A percentile compares a stretch with the other conserved stretches of the same genome.
Evolutionary conservation across 345 rosid species (phyloP).

Genomic region (Arabidopsis suecica): DNA sequence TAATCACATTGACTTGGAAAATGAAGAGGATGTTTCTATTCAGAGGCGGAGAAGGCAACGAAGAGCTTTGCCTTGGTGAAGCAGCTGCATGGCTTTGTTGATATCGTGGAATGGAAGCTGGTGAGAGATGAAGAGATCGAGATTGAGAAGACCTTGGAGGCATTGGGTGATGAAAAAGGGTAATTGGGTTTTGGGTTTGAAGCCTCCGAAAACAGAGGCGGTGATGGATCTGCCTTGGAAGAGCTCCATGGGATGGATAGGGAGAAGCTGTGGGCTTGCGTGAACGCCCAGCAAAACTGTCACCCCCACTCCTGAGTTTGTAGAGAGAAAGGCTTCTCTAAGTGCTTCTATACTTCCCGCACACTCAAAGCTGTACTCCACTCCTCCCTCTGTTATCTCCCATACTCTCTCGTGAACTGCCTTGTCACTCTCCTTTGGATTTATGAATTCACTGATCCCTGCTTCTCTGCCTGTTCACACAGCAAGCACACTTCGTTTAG

Average conservation of each 20-base stretch:
- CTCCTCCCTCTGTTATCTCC: constrained; percentile 61
- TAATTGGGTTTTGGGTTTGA: constrained; percentile 57
- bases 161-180: constrained; percentile 57
- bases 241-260: constrained; percentile 54
- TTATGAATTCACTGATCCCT: constrained; percentile 71
- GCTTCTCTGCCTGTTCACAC: constrained; percentile 38
- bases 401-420: constrained; percentile 46
- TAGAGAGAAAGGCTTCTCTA: constrained; percentile 56
- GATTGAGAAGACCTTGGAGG: constrained; percentile 54
- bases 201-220: constrained; percentile 64
- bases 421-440: constrained; percentile 53
- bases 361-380: constrained; percentile 73
- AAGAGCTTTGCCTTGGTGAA: constrained; percentile 47
- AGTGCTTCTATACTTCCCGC: constrained; percentile 50
- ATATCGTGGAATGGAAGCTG: constrained; percentile 57
- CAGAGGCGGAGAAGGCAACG: constrained; percentile 43
- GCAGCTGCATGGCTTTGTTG: constrained; percentile 49
- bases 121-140: constrained; percentile 61
- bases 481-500: not conserved
- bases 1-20: not conserved
- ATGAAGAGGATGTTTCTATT: not conserved
- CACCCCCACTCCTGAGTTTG: constrained; percentile 62
- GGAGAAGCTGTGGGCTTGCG: constrained; percentile 9
- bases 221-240: constrained; percentile 52
- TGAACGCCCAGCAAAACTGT: constrained; percentile 49